Conservation (phyloP, 129 eudicot species). For the Chrysanthemum seticuspe region DNA sequence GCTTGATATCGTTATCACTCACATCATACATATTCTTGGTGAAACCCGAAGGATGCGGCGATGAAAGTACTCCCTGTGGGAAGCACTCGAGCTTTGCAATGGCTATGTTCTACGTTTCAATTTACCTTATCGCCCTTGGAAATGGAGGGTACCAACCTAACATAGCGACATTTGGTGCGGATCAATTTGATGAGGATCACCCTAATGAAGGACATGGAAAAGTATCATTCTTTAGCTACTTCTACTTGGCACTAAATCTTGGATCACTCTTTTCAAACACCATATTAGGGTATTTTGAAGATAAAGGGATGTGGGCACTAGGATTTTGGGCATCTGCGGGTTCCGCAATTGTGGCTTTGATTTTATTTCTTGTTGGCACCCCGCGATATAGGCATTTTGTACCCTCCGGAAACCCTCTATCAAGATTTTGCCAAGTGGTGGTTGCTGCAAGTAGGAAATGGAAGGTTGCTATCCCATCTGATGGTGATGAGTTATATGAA, state of each 20-base stretch:
- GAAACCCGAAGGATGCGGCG: conserved; percentile 74
- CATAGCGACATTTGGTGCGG: conserved; percentile 88
- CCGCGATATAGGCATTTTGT: conserved; percentile 63
- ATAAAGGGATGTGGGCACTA: conserved; percentile 63
- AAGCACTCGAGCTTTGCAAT: conserved; percentile 43
- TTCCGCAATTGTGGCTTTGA: conserved; percentile 56
- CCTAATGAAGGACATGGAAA: conserved; percentile 58
- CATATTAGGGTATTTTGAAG: conserved; percentile 70
- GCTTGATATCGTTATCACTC: conserved; percentile 55
- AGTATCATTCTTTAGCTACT: conserved; percentile 77
- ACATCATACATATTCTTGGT: conserved; percentile 63
- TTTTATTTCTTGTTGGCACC: conserved; percentile 65
- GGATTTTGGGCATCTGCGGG: conserved; percentile 87
- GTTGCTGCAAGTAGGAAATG: conserved; percentile 65
- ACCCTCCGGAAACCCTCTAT: conserved; percentile 67
- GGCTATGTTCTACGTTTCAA: conserved; percentile 58
- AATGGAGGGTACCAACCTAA: conserved; percentile 91
- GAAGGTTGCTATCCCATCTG: conserved; percentile 44
- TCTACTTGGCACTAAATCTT: conserved; percentile 78
- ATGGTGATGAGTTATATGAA: conserved; percentile 56
- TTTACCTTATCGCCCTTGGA: conserved; percentile 77
- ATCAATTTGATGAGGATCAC: conserved; percentile 78
- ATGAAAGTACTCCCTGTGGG: conserved; percentile 46
- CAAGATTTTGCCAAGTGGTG: conserved; percentile 75
- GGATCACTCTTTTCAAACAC: conserved; percentile 90